A percentile compares a stretch with the other conserved stretches of the same genome.
Evolutionary conservation across 441 rosid species (phyloP).

Genomic region (Erodium trifolium): DNA sequence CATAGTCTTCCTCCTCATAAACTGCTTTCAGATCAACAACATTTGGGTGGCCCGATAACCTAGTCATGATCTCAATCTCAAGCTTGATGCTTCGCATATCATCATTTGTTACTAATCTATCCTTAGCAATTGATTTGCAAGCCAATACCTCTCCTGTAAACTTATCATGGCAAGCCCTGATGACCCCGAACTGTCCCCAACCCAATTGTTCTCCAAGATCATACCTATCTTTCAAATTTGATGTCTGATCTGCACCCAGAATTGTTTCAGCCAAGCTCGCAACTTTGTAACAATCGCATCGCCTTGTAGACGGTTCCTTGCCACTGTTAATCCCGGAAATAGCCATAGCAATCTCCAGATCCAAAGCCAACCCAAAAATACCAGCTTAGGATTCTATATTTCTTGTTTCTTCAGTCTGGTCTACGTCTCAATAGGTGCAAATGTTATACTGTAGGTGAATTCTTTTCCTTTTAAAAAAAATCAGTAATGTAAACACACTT

Average conservation of each 20-base stretch:
- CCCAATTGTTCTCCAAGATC: slow-evolving; percentile 50
- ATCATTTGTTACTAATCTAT: slow-evolving; percentile 45
- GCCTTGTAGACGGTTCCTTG: slow-evolving; percentile 26
- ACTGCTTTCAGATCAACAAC: slow-evolving; percentile 64
- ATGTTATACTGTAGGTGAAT: not conserved
- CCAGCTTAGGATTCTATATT: slow-evolving; percentile 6
- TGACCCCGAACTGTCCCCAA: slow-evolving; percentile 67
- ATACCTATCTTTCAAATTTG: slow-evolving; percentile 42
- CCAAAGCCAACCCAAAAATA: slow-evolving; percentile 19
- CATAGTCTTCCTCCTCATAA: slow-evolving; percentile 53
- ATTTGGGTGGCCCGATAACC: slow-evolving; percentile 63
- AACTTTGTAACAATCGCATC: slow-evolving; percentile 37
- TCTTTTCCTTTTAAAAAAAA: not conserved
- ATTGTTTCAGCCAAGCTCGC: slow-evolving; percentile 36
- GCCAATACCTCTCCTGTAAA: slow-evolving; percentile 50
- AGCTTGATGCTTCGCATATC: slow-evolving; percentile 52
- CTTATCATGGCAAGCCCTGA: slow-evolving; percentile 52
- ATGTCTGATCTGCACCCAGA: slow-evolving; percentile 37
- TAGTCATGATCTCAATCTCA: slow-evolving; percentile 61
- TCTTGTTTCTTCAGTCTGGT: not conserved
- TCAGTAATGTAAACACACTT: slow-evolving; percentile 10
- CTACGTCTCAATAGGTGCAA: no score
- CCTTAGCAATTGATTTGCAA: slow-evolving; percentile 56
- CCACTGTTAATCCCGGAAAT: slow-evolving; percentile 37
- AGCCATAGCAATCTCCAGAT: slow-evolving; percentile 41